Conservation (phyloP, 2,329 filamentous ascomycete species). For the Clonostachys byssicola region DNA sequence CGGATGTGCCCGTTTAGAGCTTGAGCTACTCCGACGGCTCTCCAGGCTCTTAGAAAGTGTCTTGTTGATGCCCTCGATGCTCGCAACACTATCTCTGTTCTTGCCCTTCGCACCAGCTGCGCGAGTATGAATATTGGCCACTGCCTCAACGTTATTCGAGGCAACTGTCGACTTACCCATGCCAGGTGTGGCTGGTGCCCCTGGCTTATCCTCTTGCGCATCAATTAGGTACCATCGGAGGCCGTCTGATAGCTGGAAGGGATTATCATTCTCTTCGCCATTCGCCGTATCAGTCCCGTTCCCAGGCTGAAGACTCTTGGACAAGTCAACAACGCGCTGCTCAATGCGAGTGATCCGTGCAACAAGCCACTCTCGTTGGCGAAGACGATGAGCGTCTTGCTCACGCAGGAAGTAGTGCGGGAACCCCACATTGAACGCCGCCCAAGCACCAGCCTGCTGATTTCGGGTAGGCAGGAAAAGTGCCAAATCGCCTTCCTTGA, state of each 20-base stretch:
- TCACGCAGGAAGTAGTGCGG: conserved; percentile 97
- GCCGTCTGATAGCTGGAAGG: conserved; percentile 93
- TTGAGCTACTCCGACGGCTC: conserved; percentile 83
- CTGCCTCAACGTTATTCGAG: conserved; percentile 80
- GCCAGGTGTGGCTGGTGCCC: conserved; percentile 87
- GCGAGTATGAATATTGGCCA: conserved; percentile 63
- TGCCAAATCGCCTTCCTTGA: conserved; percentile 94
- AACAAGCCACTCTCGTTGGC: conserved; percentile 90
- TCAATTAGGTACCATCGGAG: conserved; percentile 95
- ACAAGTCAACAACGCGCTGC: conserved; percentile 89
- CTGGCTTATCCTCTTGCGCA: conserved; percentile 86
- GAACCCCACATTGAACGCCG: conserved; percentile 95
- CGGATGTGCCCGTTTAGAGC: conserved; percentile 71
- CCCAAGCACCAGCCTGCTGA: conserved; percentile 92
- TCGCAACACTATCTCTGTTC: conserved; percentile 41
- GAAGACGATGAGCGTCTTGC: conserved; percentile 81
- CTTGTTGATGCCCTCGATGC: conserved; percentile 70
- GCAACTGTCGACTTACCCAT: conserved; percentile 90
- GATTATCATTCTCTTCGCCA: conserved; percentile 85
- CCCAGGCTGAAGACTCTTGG: conserved; percentile 61
- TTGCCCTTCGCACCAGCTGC: conserved; percentile 37
- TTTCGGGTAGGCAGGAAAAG: conserved; percentile 93
- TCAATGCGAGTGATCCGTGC: conserved; percentile 89
- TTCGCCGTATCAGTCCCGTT: conserved; percentile 46
- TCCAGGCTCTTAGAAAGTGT: conserved; percentile 85